Evolutionary conservation across 768 basidiomycete genomes (phyloP).

Genomic region (Podaxis sp.): DNA sequence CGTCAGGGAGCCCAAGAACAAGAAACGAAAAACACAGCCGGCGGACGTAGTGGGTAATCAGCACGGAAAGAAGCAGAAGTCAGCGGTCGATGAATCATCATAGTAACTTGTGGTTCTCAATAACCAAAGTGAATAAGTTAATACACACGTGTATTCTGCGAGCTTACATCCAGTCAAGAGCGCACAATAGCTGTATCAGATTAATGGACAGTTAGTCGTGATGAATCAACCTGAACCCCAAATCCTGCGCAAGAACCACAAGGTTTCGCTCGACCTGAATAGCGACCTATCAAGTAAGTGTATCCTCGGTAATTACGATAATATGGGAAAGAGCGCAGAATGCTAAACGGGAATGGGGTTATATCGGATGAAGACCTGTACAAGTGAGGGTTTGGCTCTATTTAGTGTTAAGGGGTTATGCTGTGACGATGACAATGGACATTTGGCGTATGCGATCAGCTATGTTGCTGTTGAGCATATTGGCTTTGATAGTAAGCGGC

Average conservation of each 20-base stretch:
- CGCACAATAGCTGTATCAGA: slow-evolving; percentile 11
- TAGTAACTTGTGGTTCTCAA: neutral
- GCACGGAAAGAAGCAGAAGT: slow-evolving; percentile 15
- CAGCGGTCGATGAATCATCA: neutral
- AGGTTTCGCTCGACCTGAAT: neutral
- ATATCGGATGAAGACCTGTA: slow-evolving; percentile 10
- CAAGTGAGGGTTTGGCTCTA: slow-evolving; percentile 13
- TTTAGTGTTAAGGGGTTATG: slow-evolving; percentile 38
- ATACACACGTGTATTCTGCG: slow-evolving; percentile 12
- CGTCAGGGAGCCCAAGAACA: slow-evolving; percentile 28
- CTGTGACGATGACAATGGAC: neutral
- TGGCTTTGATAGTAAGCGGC: slow-evolving; percentile 87
- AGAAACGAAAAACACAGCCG: slow-evolving; percentile 22
- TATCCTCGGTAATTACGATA: neutral
- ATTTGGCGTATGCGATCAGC: slow-evolving; percentile 27
- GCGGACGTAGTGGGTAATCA: slow-evolving; percentile 20
- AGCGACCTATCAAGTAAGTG: slow-evolving; percentile 9
- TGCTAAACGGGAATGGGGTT: slow-evolving; percentile 1
- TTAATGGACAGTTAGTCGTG: slow-evolving; percentile 11
- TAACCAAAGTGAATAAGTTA: neutral
- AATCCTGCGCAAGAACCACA: neutral
- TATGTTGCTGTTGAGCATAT: slow-evolving; percentile 68
- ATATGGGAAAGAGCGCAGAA: neutral
- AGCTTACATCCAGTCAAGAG: slow-evolving; percentile 8
- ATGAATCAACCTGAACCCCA: slow-evolving; percentile 5